Conservation (phyloP, 371 early-diverging fungal genomes). For the Mortierella sp. region DNA sequence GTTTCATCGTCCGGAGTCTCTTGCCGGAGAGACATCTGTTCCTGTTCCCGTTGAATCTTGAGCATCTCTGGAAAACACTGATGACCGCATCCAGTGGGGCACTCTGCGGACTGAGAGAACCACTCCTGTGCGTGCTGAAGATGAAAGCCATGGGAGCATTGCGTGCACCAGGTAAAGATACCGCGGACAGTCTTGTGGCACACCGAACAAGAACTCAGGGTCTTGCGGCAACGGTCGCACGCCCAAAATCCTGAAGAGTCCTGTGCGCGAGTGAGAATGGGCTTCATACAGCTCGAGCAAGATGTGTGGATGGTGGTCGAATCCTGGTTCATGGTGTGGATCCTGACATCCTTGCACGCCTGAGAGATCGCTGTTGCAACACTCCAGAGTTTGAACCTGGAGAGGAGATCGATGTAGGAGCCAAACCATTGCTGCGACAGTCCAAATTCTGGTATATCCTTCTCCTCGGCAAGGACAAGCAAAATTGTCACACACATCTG, state of each 20-base stretch:
- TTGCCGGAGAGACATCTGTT: constrained; percentile 18
- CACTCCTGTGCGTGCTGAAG: constrained; percentile 78
- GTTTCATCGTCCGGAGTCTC: constrained; percentile 19
- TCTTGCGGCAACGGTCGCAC: constrained; percentile 79
- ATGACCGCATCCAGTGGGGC: constrained; percentile 87
- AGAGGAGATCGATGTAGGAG: constrained; percentile 82
- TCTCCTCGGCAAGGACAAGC: constrained; percentile 67
- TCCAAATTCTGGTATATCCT: constrained; percentile 61
- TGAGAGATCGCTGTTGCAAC: constrained; percentile 76
- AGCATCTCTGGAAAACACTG: constrained; percentile 63
- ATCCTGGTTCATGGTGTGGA: constrained; percentile 65
- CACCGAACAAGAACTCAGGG: constrained; percentile 77
- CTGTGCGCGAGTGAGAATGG: constrained; percentile 62
- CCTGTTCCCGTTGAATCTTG: constrained; percentile 48
- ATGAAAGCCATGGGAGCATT: constrained; percentile 90
- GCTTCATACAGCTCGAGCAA: constrained; percentile 80
- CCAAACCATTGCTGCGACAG: constrained; percentile 78
- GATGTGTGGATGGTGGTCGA: constrained; percentile 82
- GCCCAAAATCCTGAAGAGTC: constrained; percentile 73
- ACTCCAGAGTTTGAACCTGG: constrained; percentile 82
- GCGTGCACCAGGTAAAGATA: constrained; percentile 78
- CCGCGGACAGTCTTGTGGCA: constrained; percentile 80
- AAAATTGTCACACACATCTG: constrained; percentile 88
- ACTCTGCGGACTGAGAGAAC: constrained; percentile 74
- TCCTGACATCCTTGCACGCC: constrained; percentile 67